A percentile compares a stretch with the other conserved stretches of the same genome.
phyloP scores from a whole-genome alignment of 371 early-diverging fungal genomes.

The Mortierella sp. region DNA sequence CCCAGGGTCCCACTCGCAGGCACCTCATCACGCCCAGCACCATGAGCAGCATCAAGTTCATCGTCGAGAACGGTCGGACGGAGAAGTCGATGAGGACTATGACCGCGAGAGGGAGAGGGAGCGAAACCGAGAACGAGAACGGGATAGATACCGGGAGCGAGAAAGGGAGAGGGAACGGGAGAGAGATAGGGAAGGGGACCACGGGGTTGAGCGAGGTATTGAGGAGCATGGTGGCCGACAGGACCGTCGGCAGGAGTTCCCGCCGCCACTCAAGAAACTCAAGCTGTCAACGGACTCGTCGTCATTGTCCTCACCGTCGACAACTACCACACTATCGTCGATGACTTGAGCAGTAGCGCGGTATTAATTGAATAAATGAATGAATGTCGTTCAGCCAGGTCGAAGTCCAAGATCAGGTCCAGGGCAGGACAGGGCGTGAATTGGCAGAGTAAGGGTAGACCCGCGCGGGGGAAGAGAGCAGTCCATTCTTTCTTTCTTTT shows the following conservation, averaged over 20 bases:
- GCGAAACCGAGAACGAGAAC: slow-evolving; percentile 13
- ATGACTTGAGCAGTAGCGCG: slow-evolving; percentile 25
- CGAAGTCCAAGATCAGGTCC: too few species aligned
- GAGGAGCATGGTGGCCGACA: not conserved
- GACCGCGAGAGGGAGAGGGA: slow-evolving; percentile 12
- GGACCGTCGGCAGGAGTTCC: slow-evolving; percentile 11
- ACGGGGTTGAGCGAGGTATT: not conserved
- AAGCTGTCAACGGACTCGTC: slow-evolving; percentile 51
- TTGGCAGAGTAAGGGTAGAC: too few species aligned
- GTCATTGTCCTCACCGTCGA: slow-evolving; percentile 43
- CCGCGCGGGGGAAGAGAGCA: not conserved
- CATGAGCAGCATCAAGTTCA: not conserved
- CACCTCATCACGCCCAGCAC: not conserved
- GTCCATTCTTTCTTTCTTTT: not conserved
- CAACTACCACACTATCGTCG: slow-evolving; percentile 33
- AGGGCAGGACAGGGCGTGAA: too few species aligned
- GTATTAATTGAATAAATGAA: not conserved
- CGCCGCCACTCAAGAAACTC: slow-evolving; percentile 34
- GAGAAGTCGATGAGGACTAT: not conserved
- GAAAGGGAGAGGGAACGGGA: slow-evolving; percentile 3
- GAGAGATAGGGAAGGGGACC: slow-evolving; percentile 7
- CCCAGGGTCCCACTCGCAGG: not conserved
- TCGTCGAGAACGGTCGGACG: not conserved
- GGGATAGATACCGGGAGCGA: slow-evolving; percentile 23
- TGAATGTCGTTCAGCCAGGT: not conserved